Evolutionary conservation across 2,329 filamentous ascomycete species (phyloP).

Genomic region (Botrytis deweyae): DNA sequence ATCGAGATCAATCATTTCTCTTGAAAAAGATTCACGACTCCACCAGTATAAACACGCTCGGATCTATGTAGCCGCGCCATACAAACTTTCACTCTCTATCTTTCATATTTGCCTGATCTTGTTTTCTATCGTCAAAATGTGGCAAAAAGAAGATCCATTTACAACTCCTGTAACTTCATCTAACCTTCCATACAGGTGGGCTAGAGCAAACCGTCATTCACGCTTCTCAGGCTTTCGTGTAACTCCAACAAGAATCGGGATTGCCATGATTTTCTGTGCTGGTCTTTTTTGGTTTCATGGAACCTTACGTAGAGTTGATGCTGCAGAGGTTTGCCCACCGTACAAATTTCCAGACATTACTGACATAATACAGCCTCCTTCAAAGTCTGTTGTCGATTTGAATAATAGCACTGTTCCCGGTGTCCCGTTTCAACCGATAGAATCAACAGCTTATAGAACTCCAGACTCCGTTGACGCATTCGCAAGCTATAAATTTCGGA

Average conservation of each 20-base stretch:
- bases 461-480: conserved; percentile 42
- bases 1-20: neutral
- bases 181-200: conserved; percentile 27
- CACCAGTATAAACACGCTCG: neutral
- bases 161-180: conserved; percentile 24
- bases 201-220: conserved; percentile 25
- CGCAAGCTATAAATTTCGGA: conserved; percentile 45
- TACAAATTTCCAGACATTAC: neutral
- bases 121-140: conserved; percentile 23
- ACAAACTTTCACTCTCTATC: neutral
- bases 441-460: conserved; percentile 22
- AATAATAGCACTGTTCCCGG: conserved; percentile 21
- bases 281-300: conserved; percentile 22
- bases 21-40: neutral
- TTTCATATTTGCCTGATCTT: neutral
- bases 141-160: conserved; percentile 33
- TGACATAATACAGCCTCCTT: neutral
- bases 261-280: conserved; percentile 23
- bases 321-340: neutral
- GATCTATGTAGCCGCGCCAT: too few relatives aligned
- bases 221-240: conserved; percentile 29
- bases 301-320: neutral
- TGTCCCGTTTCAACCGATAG: conserved; percentile 28
- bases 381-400: neutral
- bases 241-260: conserved; percentile 24